phyloP scores from a whole-genome alignment of 164 flowering plant genomes.

The Euptelea pleiosperma region DNA sequence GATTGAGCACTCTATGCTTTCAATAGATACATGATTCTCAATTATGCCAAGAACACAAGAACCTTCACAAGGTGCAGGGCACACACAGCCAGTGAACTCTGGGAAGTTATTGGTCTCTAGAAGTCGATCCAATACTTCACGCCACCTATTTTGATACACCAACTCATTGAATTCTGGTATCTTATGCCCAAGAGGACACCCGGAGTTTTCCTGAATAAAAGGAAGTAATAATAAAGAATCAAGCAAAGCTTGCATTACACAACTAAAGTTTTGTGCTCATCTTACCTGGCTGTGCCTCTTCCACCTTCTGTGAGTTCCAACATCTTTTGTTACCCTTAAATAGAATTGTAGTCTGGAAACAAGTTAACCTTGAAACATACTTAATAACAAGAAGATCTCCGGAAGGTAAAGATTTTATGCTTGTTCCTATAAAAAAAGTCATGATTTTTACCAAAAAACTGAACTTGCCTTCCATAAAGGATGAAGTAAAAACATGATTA shows the following conservation, averaged over 20 bases:
- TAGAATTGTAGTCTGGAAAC: not conserved
- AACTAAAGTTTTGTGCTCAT: not conserved
- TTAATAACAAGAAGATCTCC: too few species aligned
- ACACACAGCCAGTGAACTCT: conserved; percentile 97
- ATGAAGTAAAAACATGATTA: too few species aligned
- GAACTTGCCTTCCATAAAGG: too few species aligned
- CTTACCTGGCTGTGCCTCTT: conserved; percentile 23
- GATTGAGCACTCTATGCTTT: conserved; percentile 91
- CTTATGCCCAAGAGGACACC: conserved; percentile 99
- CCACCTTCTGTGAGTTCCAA: conserved; percentile 33
- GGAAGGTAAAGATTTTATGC: too few species aligned
- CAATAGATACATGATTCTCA: conserved; percentile 97
- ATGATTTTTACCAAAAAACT: too few species aligned
- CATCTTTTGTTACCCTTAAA: conserved; percentile 6
- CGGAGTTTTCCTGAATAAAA: conserved; percentile 74
- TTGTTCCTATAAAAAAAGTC: too few species aligned
- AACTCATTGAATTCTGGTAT: conserved; percentile 98
- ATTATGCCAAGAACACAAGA: conserved; percentile 98
- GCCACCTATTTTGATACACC: conserved; percentile 97
- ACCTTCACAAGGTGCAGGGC: conserved; percentile 99
- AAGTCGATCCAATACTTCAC: conserved; percentile 90
- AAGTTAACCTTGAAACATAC: not conserved
- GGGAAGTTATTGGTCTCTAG: conserved; percentile 98
- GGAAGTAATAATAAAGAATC: not conserved
- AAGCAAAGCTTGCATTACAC: conserved; percentile 1